Conservation (phyloP, 805 yeast genomes). For the Naumovozyma baii region DNA sequence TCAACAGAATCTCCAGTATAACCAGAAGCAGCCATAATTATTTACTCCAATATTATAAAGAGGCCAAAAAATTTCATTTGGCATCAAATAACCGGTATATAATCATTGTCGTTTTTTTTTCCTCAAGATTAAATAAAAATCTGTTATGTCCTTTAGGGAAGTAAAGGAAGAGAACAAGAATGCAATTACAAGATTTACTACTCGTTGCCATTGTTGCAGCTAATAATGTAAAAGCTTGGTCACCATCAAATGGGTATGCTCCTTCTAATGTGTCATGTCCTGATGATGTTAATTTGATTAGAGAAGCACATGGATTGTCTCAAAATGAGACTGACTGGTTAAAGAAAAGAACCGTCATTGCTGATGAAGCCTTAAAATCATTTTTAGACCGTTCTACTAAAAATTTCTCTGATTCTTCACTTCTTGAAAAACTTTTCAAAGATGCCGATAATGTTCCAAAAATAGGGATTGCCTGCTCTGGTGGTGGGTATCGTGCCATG, state of each 20-base stretch:
- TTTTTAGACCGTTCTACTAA: conserved; percentile 36
- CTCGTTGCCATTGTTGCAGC: conserved; percentile 4
- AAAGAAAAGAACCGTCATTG: conserved; percentile 34
- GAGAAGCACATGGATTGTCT: conserved; percentile 41
- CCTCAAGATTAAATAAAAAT: not conserved
- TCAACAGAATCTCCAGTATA: too few relatives aligned
- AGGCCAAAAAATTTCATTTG: not conserved
- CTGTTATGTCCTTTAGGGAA: not conserved
- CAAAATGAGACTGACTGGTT: conserved; percentile 44
- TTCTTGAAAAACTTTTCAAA: conserved; percentile 14
- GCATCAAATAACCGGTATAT: not conserved
- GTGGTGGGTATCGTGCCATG: conserved; percentile 92
- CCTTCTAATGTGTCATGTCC: conserved; percentile 53
- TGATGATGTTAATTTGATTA: conserved; percentile 26
- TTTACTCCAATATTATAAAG: not conserved
- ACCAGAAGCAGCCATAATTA: not conserved
- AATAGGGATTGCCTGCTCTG: conserved; percentile 58
- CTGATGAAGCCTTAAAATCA: conserved; percentile 35
- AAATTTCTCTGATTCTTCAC: conserved; percentile 14
- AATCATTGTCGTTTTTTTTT: not conserved
- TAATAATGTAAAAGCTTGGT: conserved; percentile 13
- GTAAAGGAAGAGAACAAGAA: not conserved
- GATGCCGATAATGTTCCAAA: conserved; percentile 19
- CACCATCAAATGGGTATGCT: conserved; percentile 46
- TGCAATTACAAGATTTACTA: conserved; percentile 2